Conservation (phyloP, 306 rosid genomes). For the Cucurbita moschata region DNA sequence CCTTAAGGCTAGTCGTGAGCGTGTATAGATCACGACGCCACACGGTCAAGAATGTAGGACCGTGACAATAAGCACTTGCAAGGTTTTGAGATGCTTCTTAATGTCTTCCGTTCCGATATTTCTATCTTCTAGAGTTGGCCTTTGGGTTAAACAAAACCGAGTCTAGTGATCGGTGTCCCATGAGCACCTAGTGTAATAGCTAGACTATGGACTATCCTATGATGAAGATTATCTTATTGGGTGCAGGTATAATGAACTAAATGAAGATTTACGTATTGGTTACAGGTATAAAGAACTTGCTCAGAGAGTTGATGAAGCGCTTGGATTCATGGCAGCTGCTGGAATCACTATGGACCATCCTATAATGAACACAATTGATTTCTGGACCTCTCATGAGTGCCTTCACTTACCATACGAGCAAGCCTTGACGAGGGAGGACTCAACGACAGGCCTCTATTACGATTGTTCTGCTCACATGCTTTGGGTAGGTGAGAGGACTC, state of each 20-base stretch:
- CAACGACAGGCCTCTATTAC: conserved; percentile 26
- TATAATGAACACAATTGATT: conserved; percentile 31
- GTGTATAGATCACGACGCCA: too few species aligned
- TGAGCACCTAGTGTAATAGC: background rate
- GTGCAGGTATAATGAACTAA: conserved; percentile 9
- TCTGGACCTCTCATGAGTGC: conserved; percentile 35
- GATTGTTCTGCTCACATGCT: conserved; percentile 37
- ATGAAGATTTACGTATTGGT: background rate
- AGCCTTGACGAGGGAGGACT: conserved; percentile 30
- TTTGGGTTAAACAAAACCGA: background rate
- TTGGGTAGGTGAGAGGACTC: conserved; percentile 41
- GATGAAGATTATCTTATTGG: background rate
- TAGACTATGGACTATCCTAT: background rate
- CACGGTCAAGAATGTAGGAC: too few species aligned
- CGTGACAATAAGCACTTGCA: background rate
- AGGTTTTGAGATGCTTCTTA: background rate
- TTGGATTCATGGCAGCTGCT: conserved; percentile 32
- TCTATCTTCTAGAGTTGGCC: background rate
- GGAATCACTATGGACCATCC: conserved; percentile 24
- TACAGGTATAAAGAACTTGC: conserved; percentile 26
- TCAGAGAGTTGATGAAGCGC: conserved; percentile 28
- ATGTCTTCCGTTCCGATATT: background rate
- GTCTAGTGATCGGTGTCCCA: background rate
- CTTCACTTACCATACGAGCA: conserved; percentile 35
- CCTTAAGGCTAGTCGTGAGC: too few species aligned